Evolutionary conservation across 1,284 basidiomycete species (phyloP).

Genomic region (Tilletia horrida): DNA sequence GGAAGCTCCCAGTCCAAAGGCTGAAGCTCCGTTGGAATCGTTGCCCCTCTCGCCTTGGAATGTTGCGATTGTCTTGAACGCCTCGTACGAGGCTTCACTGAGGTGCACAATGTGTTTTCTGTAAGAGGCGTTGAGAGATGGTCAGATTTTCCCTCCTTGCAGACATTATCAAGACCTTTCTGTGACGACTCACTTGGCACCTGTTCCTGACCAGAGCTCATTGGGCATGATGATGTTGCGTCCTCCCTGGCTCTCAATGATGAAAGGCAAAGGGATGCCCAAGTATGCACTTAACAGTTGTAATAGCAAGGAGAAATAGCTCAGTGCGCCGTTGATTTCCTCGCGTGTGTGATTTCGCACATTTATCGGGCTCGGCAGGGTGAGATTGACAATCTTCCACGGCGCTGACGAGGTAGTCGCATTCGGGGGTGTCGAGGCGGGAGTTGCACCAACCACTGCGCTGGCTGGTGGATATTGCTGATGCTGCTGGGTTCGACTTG

Average conservation of each 20-base stretch:
- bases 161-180: not conserved
- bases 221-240: constrained; percentile 30
- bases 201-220: constrained; percentile 35
- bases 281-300: constrained; percentile 35
- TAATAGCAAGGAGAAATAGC: constrained; percentile 32
- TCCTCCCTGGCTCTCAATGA: constrained; percentile 32
- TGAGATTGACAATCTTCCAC: constrained; percentile 36
- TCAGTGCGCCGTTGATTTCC: constrained; percentile 38
- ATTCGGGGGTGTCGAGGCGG: not conserved
- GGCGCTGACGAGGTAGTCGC: too few species aligned
- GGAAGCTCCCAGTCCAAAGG: constrained; percentile 36
- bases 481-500: not conserved
- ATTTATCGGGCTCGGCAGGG: constrained; percentile 35
- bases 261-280: constrained; percentile 40
- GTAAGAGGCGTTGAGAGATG: too few species aligned
- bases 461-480: not conserved
- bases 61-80: constrained; percentile 21
- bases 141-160: too few species aligned
- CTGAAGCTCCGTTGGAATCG: constrained; percentile 21
- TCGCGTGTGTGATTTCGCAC: constrained; percentile 35
- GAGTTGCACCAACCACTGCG: not conserved
- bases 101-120: constrained; percentile 34
- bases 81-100: constrained; percentile 29
- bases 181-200: constrained; percentile 23
- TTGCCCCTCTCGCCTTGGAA: not conserved